Evolutionary conservation across 768 basidiomycete species (phyloP).

Genomic region (Suillus alpinus): DNA sequence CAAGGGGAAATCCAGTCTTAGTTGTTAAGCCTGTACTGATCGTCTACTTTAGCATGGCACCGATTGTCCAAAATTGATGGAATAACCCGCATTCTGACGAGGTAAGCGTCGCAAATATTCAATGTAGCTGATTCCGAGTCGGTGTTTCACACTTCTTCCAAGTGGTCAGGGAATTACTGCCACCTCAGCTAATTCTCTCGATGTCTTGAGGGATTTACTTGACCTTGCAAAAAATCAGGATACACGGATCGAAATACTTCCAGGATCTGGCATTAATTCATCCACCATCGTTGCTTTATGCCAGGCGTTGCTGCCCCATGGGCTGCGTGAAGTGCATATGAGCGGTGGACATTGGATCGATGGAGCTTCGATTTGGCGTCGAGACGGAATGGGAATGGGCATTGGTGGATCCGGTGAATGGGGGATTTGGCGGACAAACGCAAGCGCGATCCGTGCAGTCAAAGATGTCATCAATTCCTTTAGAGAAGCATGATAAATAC

Average conservation of each 20-base stretch:
- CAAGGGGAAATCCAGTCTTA: slow-evolving; percentile 18
- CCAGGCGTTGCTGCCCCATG: slow-evolving; percentile 48
- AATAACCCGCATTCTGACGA: slow-evolving; percentile 76
- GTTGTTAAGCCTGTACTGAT: slow-evolving; percentile 1
- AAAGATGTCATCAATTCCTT: slow-evolving; percentile 42
- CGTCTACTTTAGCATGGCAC: slow-evolving; percentile 22
- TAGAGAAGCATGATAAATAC: neutral
- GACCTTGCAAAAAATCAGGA: slow-evolving; percentile 14
- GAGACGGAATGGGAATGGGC: slow-evolving; percentile 69
- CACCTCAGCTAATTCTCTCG: slow-evolving; percentile 35
- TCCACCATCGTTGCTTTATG: slow-evolving; percentile 51
- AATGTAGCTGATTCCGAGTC: neutral
- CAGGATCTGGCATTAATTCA: slow-evolving; percentile 74
- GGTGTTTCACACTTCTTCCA: slow-evolving; percentile 1
- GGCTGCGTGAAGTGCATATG: slow-evolving; percentile 68
- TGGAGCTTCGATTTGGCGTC: slow-evolving; percentile 49
- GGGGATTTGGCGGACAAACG: slow-evolving; percentile 65
- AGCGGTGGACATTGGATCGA: slow-evolving; percentile 69
- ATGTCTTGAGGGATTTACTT: slow-evolving; percentile 40
- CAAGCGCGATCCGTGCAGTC: slow-evolving; percentile 49
- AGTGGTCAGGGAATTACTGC: slow-evolving; percentile 55
- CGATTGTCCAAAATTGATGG: slow-evolving; percentile 57
- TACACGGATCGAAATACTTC: slow-evolving; percentile 44
- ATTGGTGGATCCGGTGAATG: slow-evolving; percentile 53
- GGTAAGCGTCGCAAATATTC: slow-evolving; percentile 39